These are phyloP conservation scores for Pseudoperonospora humuli DNA, from an alignment of 352 stramenopile species.

Conservation along the genomic window DNA sequence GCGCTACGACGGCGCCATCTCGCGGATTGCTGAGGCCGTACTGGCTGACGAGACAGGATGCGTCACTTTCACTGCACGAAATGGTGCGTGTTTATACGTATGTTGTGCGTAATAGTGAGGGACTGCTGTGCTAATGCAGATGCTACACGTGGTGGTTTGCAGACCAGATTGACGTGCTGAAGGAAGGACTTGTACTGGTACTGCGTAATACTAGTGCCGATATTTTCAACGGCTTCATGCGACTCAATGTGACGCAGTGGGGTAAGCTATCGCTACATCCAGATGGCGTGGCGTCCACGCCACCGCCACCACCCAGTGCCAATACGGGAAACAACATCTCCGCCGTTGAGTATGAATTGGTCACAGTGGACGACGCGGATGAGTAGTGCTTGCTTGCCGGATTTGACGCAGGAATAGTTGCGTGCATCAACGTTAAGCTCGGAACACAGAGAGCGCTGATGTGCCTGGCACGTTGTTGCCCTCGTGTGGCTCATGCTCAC, in stretches of 20 bases:
- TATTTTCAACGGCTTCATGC: constrained; percentile 82
- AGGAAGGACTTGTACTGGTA: constrained; percentile 49
- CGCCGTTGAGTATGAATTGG: constrained; percentile 75
- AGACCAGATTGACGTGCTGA: constrained; percentile 75
- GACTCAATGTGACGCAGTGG: constrained; percentile 81
- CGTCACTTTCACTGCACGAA: constrained; percentile 72
- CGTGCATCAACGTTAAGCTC: too few relatives aligned
- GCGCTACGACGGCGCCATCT: constrained; percentile 54
- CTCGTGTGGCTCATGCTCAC: too few relatives aligned
- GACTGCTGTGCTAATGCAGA: neutral
- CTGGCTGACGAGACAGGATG: constrained; percentile 78
- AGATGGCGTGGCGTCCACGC: constrained; percentile 68
- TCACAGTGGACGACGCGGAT: constrained; percentile 59
- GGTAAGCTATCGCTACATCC: constrained; percentile 69
- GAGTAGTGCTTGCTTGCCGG: constrained; percentile 18
- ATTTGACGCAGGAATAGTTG: constrained; percentile 17
- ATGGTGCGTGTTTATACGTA: constrained; percentile 59
- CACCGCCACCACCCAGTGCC: constrained; percentile 31
- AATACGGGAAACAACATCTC: constrained; percentile 74
- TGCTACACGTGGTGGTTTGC: too few relatives aligned
- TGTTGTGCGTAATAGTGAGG: too few relatives aligned
- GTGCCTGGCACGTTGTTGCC: too few relatives aligned
- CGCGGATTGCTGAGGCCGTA: constrained; percentile 67
- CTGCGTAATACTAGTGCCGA: constrained; percentile 78
- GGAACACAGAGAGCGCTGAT: neutral